Base-by-base conservation (phyloP, 768 basidiomycete species). In the Hygrophoropsis aurantiaca region DNA sequence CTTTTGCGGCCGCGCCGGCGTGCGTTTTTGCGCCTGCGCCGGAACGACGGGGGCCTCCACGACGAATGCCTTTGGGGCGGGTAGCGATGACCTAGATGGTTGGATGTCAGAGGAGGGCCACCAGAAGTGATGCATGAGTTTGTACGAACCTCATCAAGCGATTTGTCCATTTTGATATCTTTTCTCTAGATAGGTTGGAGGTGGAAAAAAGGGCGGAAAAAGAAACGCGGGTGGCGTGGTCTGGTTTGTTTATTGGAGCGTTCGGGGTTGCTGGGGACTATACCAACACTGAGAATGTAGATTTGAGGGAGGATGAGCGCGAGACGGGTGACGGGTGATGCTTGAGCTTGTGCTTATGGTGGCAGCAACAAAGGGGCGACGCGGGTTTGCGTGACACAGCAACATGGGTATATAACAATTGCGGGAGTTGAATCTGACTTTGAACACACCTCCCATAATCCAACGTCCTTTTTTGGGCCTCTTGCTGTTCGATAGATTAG, bases 121-220 rank as follows among this genome's bases (percentile, higher is more conserved):
- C 41, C 50, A 48, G 65, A 60, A 61, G 56, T 56, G 44, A 15
- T 27, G 46, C 42, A 23, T 36, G 46, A 55, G 50, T 53, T 24
- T 49, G 39, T 25, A 72, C 79, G 18, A 47, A 92, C 89, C 49
- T 90, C 85, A 64, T 92, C 89, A 50, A 92, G 85, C 58, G 86
- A 78, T 71, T 87, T 86, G 71, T 92, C 88, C 85, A 92, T 88
- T 62, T 53, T 66, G 53, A 11, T n/a, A n/a, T n/a, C n/a, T n/a
- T n/a, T n/a, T n/a, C n/a, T n/a, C n/a, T n/a, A n/a, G n/a, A n/a
- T n/a, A n/a, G n/a, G n/a, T n/a, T n/a, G n/a, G n/a, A n/a, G 47
- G 44, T 40, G 19, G 42, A 19, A 32, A 43, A 46, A 20, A 32
- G 37, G 15, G 20, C 10, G 42, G 42, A 44, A 27, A 23, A 45